phyloP scores from a whole-genome alignment of 73 alveolate species.

The Diophrys sp. region DNA sequence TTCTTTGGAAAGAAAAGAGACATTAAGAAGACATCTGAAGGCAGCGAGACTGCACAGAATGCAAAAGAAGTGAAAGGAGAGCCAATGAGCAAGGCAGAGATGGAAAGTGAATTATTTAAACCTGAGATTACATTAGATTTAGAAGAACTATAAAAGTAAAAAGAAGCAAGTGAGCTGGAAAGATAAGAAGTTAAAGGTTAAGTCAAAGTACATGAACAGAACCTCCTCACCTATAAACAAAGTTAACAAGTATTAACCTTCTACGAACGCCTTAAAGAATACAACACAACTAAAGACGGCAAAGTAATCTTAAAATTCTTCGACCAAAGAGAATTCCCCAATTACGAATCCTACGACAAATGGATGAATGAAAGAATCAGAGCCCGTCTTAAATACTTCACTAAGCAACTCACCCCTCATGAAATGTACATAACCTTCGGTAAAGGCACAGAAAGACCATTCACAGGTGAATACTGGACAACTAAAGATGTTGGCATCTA shows the following conservation, averaged over 20 bases:
- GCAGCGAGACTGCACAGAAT: neutral
- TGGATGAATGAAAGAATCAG: conserved; percentile 6
- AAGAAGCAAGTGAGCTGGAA: neutral
- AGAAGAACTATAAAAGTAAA: neutral
- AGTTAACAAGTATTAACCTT: neutral
- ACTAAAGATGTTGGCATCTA: conserved; percentile 57
- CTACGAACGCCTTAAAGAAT: conserved; percentile 4
- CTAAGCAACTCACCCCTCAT: conserved; percentile 42
- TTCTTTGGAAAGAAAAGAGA: neutral
- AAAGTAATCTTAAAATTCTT: neutral
- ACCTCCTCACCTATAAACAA: neutral
- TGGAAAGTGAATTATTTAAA: neutral
- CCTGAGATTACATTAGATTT: neutral
- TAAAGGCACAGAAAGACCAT: conserved; percentile 60
- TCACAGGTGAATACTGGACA: conserved; percentile 66
- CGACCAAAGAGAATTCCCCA: neutral
- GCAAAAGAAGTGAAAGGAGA: conserved; percentile 7
- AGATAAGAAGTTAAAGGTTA: neutral
- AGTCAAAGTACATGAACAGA: neutral
- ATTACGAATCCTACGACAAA: neutral
- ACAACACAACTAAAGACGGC: neutral
- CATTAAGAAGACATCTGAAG: neutral
- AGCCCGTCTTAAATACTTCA: neutral
- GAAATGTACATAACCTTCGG: conserved; percentile 45
- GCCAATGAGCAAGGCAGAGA: neutral